Evolutionary conservation across 2,329 filamentous ascomycete genomes (phyloP).

Genomic region (Penicillium sp.): DNA sequence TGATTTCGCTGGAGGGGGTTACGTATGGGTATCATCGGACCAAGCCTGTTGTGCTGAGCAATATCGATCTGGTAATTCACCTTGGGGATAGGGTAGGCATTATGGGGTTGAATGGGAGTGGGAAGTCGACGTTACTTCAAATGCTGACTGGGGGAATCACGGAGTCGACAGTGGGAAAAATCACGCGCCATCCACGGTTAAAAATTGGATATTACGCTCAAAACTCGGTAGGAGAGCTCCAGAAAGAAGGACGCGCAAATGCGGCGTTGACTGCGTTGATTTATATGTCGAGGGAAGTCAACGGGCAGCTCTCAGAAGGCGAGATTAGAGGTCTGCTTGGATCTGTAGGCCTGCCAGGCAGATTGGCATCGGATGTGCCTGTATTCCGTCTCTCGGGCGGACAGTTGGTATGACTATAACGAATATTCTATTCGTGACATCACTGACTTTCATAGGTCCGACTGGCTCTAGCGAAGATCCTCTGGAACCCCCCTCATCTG

Average conservation of each 20-base stretch:
- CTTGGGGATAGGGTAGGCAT: conserved; percentile 84
- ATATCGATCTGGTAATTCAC: conserved; percentile 65
- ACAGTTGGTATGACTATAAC: conserved; percentile 58
- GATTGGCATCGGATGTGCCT: conserved; percentile 68
- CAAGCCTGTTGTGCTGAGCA: conserved; percentile 52
- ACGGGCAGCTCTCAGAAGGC: conserved; percentile 58
- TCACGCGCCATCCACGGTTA: conserved; percentile 97
- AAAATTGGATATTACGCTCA: conserved; percentile 99
- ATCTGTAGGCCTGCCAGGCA: conserved; percentile 66
- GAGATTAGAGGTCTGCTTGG: conserved; percentile 64
- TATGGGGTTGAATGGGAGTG: conserved; percentile 94
- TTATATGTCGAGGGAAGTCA: conserved; percentile 56
- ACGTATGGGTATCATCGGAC: conserved; percentile 59
- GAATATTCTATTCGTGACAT: conserved; percentile 17
- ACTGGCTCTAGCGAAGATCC: conserved; percentile 63
- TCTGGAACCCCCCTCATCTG: conserved; percentile 66
- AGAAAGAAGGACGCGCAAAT: conserved; percentile 99
- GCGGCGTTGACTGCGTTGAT: conserved; percentile 90
- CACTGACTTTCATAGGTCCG: too few relatives aligned
- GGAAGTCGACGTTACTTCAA: conserved; percentile 98
- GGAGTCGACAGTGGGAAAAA: conserved; percentile 74
- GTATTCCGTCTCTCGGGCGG: conserved; percentile 72
- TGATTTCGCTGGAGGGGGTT: conserved; percentile 68
- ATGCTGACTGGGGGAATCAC: conserved; percentile 80
- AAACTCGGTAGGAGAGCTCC: conserved; percentile 96